These are phyloP conservation scores for Parafenestella ontariensis DNA, from an alignment of 2,329 filamentous ascomycete species.

Conservation along the genomic window DNA sequence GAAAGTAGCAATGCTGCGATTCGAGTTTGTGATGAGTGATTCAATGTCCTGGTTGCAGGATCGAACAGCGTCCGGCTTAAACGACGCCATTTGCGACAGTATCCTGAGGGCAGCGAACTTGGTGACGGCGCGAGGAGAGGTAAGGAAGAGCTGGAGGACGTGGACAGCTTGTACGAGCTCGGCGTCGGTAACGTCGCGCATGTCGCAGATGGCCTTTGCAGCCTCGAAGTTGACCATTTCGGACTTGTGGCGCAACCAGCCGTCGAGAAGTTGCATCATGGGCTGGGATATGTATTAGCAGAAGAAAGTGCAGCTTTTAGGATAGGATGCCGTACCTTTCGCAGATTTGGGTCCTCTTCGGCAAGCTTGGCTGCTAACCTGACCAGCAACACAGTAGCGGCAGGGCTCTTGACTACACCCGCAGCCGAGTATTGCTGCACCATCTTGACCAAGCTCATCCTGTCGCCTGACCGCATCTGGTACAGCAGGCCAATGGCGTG, in stretches of 20 bases:
- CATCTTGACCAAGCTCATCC: conserved; percentile 99
- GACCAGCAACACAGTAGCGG: conserved; percentile 90
- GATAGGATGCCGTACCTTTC: conserved; percentile 65
- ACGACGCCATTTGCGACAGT: conserved; percentile 93
- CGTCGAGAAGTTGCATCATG: conserved; percentile 96
- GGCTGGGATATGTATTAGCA: conserved; percentile 56
- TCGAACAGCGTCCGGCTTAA: conserved; percentile 92
- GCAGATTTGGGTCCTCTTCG: conserved; percentile 86
- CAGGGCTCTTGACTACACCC: conserved; percentile 92
- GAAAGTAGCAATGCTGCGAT: conserved; percentile 96
- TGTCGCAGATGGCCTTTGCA: conserved; percentile 95
- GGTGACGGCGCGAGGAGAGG: conserved; percentile 91
- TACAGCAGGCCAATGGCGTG: conserved; percentile 97
- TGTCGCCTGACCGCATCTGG: conserved; percentile 96
- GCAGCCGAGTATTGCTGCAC: conserved; percentile 97
- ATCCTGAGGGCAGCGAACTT: conserved; percentile 98
- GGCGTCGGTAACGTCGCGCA: conserved; percentile 89
- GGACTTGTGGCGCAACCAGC: conserved; percentile 97
- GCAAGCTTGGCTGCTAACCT: conserved; percentile 91
- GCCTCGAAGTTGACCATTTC: conserved; percentile 95
- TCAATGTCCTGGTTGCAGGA: conserved; percentile 98
- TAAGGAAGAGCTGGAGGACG: conserved; percentile 94
- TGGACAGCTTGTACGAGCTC: conserved; percentile 94
- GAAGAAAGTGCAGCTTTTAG: too few species aligned
- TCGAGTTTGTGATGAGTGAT: conserved; percentile 93